Evolutionary conservation across 768 basidiomycete genomes (phyloP), one percentile per base, ranked within the genome.

Genomic region (Cystoderma amianthinum): DNA sequence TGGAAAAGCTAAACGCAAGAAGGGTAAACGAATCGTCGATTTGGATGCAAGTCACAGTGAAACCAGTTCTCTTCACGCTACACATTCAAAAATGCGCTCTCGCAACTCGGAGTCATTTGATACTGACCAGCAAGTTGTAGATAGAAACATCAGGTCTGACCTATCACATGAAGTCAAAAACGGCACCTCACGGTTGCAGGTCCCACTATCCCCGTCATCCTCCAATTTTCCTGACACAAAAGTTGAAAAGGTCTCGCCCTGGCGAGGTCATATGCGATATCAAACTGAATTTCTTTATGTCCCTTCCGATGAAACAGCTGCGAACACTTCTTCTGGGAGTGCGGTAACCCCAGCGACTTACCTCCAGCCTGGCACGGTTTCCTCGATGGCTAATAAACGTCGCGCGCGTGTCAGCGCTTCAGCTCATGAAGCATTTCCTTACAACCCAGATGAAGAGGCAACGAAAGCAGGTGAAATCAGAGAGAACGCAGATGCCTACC

Each of bases 21-120:
- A 76, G 59, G 61, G 65, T 38, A 86, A 81, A 53, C 80, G 90
- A 12, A 83, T 93, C 41, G 90, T 93, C 16, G 79, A 89, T 48
- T 64, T 92, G 41, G 79, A 83, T 49, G 75, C 62, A n/a, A 69
- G 66, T 18, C 54, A 58, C 21, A 70, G 64, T 45, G 68, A 69
- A 23, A 50, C 49, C 11, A 54, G 52, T 41, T 49, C 55, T 9
- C 47, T 46, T 20, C 53, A 50, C 19, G 42, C 46, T 2, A 46
- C 51, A 10, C 67, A 67, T 47, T 56, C 55, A n/a, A 58, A 60
- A 37, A 48, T 53, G 9, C 53, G 48, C 13, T 69, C 68, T 3
- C 58, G 59, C 20, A 57, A 55, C 11, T 57, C 56, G 12, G 50
- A 43, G 10, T 12, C 18, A 22, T 17, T 9, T 28, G 42, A 38